phyloP scores from a whole-genome alignment of 2,329 filamentous ascomycete species.

The Huntiella abstrusa region DNA sequence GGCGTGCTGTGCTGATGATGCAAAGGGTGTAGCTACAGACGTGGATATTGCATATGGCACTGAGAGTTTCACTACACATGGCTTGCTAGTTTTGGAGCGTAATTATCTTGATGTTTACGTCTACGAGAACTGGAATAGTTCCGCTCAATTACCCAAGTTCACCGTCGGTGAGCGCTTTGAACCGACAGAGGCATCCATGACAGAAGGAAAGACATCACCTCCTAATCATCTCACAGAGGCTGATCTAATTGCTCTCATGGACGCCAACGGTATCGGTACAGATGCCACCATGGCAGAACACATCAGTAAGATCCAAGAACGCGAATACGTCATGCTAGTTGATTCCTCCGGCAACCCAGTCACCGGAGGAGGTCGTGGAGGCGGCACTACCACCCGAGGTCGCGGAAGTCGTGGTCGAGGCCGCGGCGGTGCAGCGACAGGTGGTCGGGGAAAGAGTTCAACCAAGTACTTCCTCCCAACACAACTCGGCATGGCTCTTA shows the following conservation, averaged over 20 bases:
- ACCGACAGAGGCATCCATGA: slow-evolving; percentile 74
- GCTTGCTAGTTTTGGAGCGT: slow-evolving; percentile 64
- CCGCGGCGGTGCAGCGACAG: slow-evolving; percentile 20
- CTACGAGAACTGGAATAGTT: slow-evolving; percentile 93
- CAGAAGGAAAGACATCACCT: slow-evolving; percentile 72
- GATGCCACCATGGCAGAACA: slow-evolving; percentile 99
- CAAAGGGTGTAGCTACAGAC: slow-evolving; percentile 68
- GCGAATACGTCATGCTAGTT: slow-evolving; percentile 61
- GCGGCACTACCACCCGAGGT: slow-evolving; percentile 21
- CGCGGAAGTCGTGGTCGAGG: slow-evolving; percentile 30
- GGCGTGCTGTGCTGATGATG: slow-evolving; percentile 89
- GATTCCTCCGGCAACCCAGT: slow-evolving; percentile 23
- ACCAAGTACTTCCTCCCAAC: slow-evolving; percentile 86
- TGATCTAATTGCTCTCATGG: slow-evolving; percentile 90
- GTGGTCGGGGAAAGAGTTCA: slow-evolving; percentile 21
- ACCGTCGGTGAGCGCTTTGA: slow-evolving; percentile 63
- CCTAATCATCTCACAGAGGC: slow-evolving; percentile 85
- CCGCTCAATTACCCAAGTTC: slow-evolving; percentile 63
- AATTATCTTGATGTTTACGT: slow-evolving; percentile 94
- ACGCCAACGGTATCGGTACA: slow-evolving; percentile 94
- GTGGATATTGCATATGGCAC: slow-evolving; percentile 69
- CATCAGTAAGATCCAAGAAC: slow-evolving; percentile 83
- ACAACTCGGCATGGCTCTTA: slow-evolving; percentile 72
- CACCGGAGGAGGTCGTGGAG: slow-evolving; percentile 15
- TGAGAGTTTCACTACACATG: slow-evolving; percentile 66